Evolutionary conservation across 495 filamentous ascomycete species (phyloP).

Genomic region (Xylaria sp.): DNA sequence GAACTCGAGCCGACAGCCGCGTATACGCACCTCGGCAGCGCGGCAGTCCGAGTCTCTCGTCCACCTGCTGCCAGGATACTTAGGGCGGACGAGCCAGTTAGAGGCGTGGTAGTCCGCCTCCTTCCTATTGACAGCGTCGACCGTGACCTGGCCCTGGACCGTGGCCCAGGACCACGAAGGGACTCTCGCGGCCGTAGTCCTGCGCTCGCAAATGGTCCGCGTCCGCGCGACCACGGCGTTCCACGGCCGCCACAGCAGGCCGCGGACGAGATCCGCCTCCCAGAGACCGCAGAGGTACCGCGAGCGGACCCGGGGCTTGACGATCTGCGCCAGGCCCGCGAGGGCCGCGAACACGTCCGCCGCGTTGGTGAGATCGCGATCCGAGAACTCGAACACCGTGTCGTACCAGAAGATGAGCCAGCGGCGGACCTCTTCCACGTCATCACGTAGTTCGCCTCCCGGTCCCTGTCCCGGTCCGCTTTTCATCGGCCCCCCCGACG

Average conservation of each 20-base stretch:
- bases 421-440: slow-evolving; percentile 28
- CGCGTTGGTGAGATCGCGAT: not conserved
- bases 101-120: not conserved
- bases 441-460: slow-evolving; percentile 12
- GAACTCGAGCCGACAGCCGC: slow-evolving; percentile 1
- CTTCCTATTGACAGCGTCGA: not conserved
- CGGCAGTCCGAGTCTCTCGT: slow-evolving; percentile 7
- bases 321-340: slow-evolving; percentile 4
- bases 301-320: slow-evolving; percentile 3
- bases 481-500: not conserved
- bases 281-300: slow-evolving; percentile 11
- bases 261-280: slow-evolving; percentile 17
- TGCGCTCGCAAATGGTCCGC: not conserved
- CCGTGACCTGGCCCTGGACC: not conserved
- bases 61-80: not conserved
- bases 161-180: slow-evolving; percentile 15
- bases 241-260: slow-evolving; percentile 2
- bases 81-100: slow-evolving; percentile 6
- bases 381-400: not conserved
- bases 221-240: not conserved
- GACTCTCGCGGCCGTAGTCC: too few species aligned
- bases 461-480: too few species aligned
- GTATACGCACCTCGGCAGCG: not conserved
- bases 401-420: not conserved
- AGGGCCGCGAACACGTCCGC: slow-evolving; percentile 6